Base-by-base conservation (phyloP, 2,329 filamentous ascomycete species). In the Tolypocladium paradoxum region DNA sequence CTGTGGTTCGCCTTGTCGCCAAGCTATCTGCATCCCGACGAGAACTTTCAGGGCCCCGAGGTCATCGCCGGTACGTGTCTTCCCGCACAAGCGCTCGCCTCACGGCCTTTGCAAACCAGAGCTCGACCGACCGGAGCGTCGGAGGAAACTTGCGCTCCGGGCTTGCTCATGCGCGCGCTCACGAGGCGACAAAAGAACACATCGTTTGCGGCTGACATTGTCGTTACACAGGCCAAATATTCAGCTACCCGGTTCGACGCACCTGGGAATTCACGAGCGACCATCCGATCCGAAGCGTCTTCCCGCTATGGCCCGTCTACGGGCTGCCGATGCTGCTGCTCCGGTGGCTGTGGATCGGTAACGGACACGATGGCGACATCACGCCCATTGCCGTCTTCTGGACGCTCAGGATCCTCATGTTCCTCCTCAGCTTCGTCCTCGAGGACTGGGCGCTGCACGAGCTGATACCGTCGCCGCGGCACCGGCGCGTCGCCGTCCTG, bases 381-480 rank as follows among this genome's bases (percentile, higher is more conserved):
- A 83, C 90, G 27, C 90, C 93, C n/a, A 81, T 86, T 58, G 80
- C 86, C 48, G 87, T 96, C 49, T 99, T 96, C 75, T 96, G 92
- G 82, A 85, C 87, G 4, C 74, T 97, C 62, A 83, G 93, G 53
- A 78, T 88, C 49, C 78, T 95, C 66, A 97, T 99, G 91, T 96
- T 97, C 72, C 74, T 90, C 51, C 76, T 95, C 66, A 96, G 91
- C 75, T 96, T 99, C 69, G 90, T 99, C 52, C 79, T 99, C 57
- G 90, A 96, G 71, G 93, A 99, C 73, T 97, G 93, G 92, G 93
- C 93, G 12, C 81, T 99, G 54, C 84, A 96, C 73, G 93, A 99
- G 69, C 77, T 97, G 58, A 84, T 96, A 53, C 83, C 84, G 56
- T 87, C 86, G 38, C 83, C 83, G 57, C 84, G 84, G 55, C 76